Conservation (phyloP, 257 asterid species). For the Rubia yunnanensis region DNA sequence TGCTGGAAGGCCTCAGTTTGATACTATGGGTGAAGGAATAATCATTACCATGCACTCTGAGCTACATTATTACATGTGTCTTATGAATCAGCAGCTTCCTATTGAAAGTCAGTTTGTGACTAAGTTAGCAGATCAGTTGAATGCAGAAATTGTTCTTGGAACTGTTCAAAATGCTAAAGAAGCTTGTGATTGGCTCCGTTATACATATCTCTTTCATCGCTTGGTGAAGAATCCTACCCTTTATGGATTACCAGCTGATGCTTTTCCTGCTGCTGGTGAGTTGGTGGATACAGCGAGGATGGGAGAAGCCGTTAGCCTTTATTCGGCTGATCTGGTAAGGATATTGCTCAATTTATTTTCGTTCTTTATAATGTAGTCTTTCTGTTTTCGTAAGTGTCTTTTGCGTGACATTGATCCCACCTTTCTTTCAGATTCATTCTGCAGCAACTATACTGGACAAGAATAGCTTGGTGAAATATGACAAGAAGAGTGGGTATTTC, state of each 20-base stretch:
- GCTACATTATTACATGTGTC: constrained; percentile 30
- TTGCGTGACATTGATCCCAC: constrained; percentile 2
- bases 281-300: constrained; percentile 15
- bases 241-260: constrained; percentile 31
- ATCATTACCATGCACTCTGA: constrained; percentile 33
- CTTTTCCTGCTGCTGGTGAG: constrained; percentile 9
- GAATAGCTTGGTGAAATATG: constrained; percentile 32
- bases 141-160: constrained; percentile 43
- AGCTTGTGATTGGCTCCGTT: constrained; percentile 36
- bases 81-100: constrained; percentile 42
- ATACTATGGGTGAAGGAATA: constrained; percentile 34
- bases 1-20: constrained; percentile 44
- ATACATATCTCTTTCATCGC: constrained; percentile 38
- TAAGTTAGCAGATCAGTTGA: constrained; percentile 38
- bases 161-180: constrained; percentile 38
- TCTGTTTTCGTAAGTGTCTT: background rate
- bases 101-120: constrained; percentile 38
- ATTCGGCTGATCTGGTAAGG: constrained; percentile 17
- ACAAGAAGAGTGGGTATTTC: constrained; percentile 39
- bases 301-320: background rate
- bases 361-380: background rate
- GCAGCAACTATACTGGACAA: constrained; percentile 40
- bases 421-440: constrained; percentile 31
- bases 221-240: constrained; percentile 36
- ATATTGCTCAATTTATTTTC: too few species aligned